These are phyloP conservation scores for Crassisporium funariophilum DNA, from an alignment of 768 basidiomycete genomes.

Conservation along the genomic window DNA sequence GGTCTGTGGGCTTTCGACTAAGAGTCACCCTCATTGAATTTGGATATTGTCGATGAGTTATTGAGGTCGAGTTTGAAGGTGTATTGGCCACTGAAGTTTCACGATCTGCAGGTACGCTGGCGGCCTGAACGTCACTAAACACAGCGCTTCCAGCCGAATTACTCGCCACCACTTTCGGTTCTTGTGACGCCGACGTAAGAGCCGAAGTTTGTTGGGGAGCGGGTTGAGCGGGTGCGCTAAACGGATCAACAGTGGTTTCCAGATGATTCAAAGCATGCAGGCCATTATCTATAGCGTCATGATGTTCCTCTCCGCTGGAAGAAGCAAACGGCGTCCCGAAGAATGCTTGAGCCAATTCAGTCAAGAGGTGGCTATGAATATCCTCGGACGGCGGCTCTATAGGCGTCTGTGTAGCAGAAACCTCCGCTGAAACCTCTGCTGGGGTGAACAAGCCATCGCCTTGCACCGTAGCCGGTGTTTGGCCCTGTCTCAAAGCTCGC, in stretches of 20 bases:
- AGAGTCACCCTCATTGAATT: slow-evolving; percentile 11
- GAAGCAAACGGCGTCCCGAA: background rate
- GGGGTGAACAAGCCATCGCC: slow-evolving; percentile 43
- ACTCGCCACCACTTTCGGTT: too few species aligned
- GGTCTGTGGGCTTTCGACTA: slow-evolving; percentile 27
- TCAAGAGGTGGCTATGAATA: background rate
- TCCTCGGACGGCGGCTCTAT: background rate
- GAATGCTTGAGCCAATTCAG: slow-evolving; percentile 7
- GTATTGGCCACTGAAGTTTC: too few species aligned
- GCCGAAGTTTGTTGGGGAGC: too few species aligned
- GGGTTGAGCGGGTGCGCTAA: too few species aligned
- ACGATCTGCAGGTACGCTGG: too few species aligned
- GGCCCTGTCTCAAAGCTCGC: slow-evolving; percentile 17
- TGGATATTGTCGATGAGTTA: slow-evolving; percentile 4
- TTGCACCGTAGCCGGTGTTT: background rate
- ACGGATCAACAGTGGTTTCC: too few species aligned
- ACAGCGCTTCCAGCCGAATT: too few species aligned
- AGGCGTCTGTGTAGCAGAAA: background rate
- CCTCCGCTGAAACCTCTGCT: slow-evolving; percentile 9
- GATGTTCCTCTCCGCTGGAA: background rate
- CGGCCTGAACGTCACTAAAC: too few species aligned
- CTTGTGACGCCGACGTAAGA: too few species aligned
- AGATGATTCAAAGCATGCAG: too few species aligned
- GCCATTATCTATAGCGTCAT: background rate
- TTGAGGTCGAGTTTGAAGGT: background rate